Evolutionary conservation across 2,329 filamentous ascomycete genomes (phyloP).

Genomic region (Hymenoscyphus linearis): DNA sequence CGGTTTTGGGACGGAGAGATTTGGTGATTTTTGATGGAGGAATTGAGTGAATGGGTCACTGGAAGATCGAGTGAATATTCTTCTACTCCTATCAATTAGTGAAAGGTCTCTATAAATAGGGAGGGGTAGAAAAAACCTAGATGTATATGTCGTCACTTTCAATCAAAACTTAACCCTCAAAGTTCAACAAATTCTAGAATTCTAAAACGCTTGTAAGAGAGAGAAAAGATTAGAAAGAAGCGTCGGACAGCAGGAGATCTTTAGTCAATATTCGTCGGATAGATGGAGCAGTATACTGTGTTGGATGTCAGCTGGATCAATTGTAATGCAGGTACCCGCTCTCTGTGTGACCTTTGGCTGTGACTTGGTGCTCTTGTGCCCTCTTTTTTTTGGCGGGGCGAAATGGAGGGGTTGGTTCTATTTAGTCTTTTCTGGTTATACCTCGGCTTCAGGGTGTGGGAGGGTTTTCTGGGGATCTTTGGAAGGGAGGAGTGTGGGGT

Average conservation of each 20-base stretch:
- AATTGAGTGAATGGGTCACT: background rate
- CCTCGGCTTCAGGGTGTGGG: background rate
- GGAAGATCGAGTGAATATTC: too few relatives aligned
- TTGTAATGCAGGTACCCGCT: background rate
- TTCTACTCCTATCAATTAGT: too few relatives aligned
- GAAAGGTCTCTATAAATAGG: too few relatives aligned
- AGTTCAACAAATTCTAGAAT: background rate
- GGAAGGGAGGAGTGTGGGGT: too few relatives aligned
- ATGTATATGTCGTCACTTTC: background rate
- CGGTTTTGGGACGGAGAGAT: background rate
- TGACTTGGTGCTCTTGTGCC: background rate
- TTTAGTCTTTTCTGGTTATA: background rate
- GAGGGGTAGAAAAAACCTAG: background rate
- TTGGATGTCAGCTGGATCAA: background rate
- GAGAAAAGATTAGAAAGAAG: background rate
- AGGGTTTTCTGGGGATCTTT: too few relatives aligned
- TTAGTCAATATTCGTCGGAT: background rate
- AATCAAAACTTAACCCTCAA: background rate
- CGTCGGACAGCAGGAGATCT: background rate
- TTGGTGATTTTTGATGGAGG: too few relatives aligned
- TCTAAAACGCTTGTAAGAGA: too few relatives aligned
- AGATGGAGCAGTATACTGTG: background rate
- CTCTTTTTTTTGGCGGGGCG: background rate
- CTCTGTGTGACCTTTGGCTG: background rate
- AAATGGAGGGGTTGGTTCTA: background rate